These are phyloP conservation scores for Hanseniaspora pseudoguilliermondii DNA, from an alignment of 805 yeast species.

Conservation along the genomic window DNA sequence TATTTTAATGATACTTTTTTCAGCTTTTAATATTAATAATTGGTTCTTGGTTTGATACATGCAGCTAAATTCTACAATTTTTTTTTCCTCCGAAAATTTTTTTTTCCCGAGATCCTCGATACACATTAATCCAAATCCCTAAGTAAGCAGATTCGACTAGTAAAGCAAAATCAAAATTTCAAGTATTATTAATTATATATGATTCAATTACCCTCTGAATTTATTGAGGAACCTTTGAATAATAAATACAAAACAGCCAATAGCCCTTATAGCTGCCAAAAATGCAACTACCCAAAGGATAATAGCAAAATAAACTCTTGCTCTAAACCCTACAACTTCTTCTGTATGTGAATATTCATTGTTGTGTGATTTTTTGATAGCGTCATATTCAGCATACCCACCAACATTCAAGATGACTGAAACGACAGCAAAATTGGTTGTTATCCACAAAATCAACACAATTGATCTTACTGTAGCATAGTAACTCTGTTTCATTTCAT, in stretches of 20 bases:
- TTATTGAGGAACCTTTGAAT: conserved; percentile 22
- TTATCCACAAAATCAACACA: conserved; percentile 81
- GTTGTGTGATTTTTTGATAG: conserved; percentile 18
- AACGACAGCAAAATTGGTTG: conserved; percentile 68
- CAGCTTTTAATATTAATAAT: no score
- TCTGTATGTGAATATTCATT: conserved; percentile 16
- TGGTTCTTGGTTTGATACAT: no score
- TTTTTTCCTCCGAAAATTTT: no score
- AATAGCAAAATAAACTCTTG: conserved; percentile 63
- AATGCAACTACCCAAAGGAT: conserved; percentile 89
- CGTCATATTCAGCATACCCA: conserved; percentile 42
- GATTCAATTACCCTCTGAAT: neutral
- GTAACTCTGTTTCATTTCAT: conserved; percentile 59
- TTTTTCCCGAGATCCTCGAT: no score
- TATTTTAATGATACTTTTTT: no score
- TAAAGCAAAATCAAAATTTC: neutral
- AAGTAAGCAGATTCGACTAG: no score
- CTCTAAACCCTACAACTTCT: conserved; percentile 29
- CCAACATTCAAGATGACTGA: conserved; percentile 78
- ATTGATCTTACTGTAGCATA: conserved; percentile 83
- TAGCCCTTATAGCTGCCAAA: conserved; percentile 68
- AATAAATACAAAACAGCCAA: conserved; percentile 59
- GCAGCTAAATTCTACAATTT: no score
- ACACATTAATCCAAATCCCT: no score
- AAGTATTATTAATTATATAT: neutral